Conservation (phyloP, 73 alveolate genomes). For the Symbiodinium pilosum region DNA sequence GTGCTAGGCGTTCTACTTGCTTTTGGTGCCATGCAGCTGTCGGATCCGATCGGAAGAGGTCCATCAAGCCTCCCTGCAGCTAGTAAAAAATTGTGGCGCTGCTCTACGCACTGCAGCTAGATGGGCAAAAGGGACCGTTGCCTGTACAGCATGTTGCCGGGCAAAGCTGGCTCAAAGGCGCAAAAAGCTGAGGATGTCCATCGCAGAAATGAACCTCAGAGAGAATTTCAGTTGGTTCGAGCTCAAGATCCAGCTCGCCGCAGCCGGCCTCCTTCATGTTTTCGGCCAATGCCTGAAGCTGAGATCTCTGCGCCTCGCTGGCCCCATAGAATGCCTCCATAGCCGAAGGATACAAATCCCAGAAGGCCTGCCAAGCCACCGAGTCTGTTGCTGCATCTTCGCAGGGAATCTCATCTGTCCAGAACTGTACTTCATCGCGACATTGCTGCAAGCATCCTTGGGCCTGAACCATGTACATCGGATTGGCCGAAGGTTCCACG, state of each 20-base stretch:
- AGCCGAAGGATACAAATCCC: conserved; percentile 39
- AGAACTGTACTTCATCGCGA: conserved; percentile 13
- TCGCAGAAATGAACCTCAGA: background rate
- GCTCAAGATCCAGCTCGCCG: conserved; percentile 8
- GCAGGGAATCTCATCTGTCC: background rate
- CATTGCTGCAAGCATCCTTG: conserved; percentile 30
- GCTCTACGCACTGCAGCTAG: conserved; percentile 14
- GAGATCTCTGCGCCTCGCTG: background rate
- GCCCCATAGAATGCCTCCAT: conserved; percentile 23
- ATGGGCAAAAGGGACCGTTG: background rate
- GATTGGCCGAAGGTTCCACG: background rate
- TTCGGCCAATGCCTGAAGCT: conserved; percentile 7
- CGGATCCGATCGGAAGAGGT: conserved; percentile 8
- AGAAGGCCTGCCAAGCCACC: conserved; percentile 17
- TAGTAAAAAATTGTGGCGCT: background rate
- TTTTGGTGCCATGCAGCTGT: background rate
- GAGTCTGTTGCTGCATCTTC: background rate
- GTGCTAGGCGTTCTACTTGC: background rate
- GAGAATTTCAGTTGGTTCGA: background rate
- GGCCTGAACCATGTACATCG: conserved; percentile 33
- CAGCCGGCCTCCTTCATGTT: conserved; percentile 21
- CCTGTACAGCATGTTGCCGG: conserved; percentile 7
- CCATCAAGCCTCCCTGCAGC: background rate
- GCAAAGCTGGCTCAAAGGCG: conserved; percentile 6
- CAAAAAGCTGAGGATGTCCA: conserved; percentile 9